Conservation (phyloP, 805 yeast species). For the Zygoascus ofunaensis region DNA sequence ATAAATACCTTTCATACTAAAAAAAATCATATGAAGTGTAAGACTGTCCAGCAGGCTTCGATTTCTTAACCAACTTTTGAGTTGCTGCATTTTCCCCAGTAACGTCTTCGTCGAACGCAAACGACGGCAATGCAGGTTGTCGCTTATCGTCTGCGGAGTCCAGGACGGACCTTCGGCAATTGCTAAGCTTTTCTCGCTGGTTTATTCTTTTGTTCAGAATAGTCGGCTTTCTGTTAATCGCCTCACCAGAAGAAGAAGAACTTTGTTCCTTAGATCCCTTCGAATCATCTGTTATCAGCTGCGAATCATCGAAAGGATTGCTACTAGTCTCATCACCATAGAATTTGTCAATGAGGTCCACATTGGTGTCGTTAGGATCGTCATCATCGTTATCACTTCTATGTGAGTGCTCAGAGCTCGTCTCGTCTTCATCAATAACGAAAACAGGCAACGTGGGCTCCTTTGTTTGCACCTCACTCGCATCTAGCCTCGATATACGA, state of each 20-base stretch:
- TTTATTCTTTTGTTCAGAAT: background rate
- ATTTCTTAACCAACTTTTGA: too few species aligned
- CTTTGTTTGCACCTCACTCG: background rate
- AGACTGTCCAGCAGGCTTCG: background rate
- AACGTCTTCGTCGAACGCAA: slow-evolving; percentile 3
- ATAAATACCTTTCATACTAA: too few species aligned
- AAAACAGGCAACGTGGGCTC: background rate
- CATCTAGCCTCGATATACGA: background rate
- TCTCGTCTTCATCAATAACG: background rate
- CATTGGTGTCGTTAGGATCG: too few species aligned
- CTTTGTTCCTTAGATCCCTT: background rate
- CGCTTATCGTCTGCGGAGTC: background rate
- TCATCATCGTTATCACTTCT: background rate
- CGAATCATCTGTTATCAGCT: too few species aligned
- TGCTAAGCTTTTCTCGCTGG: background rate
- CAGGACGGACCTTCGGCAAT: background rate
- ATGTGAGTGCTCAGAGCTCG: too few species aligned
- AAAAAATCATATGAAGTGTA: background rate
- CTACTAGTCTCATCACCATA: background rate
- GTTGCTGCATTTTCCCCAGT: background rate
- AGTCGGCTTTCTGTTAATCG: background rate
- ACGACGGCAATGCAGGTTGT: slow-evolving; percentile 7
- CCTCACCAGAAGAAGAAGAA: background rate
- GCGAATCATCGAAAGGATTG: too few species aligned
- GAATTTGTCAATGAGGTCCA: background rate